Evolutionary conservation across 164 flowering plant species (phyloP).

Genomic region (Cinnamomum chago): DNA sequence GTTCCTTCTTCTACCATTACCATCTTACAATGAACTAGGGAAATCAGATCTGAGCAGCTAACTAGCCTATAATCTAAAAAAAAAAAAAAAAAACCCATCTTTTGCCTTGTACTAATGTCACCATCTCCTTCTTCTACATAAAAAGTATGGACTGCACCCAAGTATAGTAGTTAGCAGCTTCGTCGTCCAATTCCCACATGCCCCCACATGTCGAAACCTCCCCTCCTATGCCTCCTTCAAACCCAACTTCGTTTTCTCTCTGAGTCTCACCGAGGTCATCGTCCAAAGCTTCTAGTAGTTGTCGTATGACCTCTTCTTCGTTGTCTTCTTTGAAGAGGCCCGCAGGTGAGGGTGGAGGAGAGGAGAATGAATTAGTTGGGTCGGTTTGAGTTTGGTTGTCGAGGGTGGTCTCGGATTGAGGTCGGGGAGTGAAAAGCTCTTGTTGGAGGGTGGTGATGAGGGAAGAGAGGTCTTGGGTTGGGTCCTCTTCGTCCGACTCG

Average conservation of each 20-base stretch:
- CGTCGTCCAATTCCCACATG: conserved; percentile 15
- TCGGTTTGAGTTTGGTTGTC: conserved; percentile 4
- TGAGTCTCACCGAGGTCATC: conserved; percentile 15
- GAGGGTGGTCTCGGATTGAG: no score
- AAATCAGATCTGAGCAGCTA: no score
- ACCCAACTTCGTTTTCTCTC: neutral
- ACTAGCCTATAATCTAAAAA: no score
- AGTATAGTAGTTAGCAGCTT: conserved; percentile 12
- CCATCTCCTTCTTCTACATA: no score
- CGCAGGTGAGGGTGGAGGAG: neutral
- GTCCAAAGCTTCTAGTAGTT: conserved; percentile 17
- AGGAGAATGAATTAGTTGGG: neutral
- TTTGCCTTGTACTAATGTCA: no score
- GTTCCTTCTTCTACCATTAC: no score
- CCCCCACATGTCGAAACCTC: conserved; percentile 7
- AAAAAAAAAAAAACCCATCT: neutral
- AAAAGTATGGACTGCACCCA: neutral
- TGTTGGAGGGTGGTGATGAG: no score
- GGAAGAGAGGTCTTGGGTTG: no score
- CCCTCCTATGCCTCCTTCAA: neutral
- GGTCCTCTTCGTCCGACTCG: no score
- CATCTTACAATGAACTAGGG: no score
- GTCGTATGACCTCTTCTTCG: conserved; percentile 9
- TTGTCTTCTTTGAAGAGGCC: neutral
- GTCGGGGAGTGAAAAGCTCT: no score